Percentiles rank a stretch among this genome's conserved stretches.
phyloP scores from a whole-genome alignment of 495 filamentous ascomycete genomes.

The Talaromyces adpressus region DNA sequence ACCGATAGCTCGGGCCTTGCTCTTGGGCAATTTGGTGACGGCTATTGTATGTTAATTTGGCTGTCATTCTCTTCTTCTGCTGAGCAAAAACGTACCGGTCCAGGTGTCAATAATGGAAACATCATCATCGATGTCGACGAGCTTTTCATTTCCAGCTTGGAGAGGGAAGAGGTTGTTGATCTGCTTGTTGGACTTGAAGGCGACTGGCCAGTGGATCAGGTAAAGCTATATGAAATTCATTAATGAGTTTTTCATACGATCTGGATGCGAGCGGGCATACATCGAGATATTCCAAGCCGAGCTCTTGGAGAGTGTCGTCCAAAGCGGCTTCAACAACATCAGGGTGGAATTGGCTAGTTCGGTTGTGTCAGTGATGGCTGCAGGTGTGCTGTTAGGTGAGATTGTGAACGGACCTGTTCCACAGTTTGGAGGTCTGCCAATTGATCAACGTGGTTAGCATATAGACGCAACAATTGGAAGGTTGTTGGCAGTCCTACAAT shows the following conservation, averaged over 20 bases:
- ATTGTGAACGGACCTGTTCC: constrained; percentile 25
- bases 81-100: constrained; percentile 23
- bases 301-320: constrained; percentile 39
- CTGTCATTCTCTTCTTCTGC: background rate
- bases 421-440: constrained; percentile 42
- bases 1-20: constrained; percentile 42
- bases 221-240: constrained; percentile 28
- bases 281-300: constrained; percentile 43
- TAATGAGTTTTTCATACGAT: background rate
- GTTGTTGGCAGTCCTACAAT: constrained; percentile 24
- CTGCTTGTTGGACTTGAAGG: constrained; percentile 34
- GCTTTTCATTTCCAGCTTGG: constrained; percentile 26
- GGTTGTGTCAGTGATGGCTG: background rate
- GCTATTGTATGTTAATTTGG: constrained; percentile 16
- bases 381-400: background rate
- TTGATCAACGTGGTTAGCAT: background rate
- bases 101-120: constrained; percentile 47
- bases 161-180: constrained; percentile 33
- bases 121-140: constrained; percentile 35
- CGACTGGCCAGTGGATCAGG: constrained; percentile 46
- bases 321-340: constrained; percentile 38
- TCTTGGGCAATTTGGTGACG: constrained; percentile 45
- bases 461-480: background rate
- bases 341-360: constrained; percentile 34
- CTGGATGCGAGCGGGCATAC: constrained; percentile 14